phyloP scores from a whole-genome alignment of 2,329 filamentous ascomycete species.

The Dactylellina sp. region DNA sequence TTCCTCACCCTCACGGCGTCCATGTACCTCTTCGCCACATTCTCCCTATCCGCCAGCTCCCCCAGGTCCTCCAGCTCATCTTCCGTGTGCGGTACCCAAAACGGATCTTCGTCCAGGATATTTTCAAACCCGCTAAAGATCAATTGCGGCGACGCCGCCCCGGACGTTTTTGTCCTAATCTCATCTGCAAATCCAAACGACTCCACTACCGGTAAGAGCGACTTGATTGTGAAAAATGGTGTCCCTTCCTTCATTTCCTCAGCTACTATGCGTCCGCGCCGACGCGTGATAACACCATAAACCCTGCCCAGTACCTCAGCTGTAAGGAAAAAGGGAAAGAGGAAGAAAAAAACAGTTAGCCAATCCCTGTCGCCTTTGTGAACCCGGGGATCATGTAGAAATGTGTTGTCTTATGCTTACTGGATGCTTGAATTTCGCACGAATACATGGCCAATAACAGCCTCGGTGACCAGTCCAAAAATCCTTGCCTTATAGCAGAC shows the following conservation, averaged over 20 bases:
- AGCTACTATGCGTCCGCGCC: constrained; percentile 86
- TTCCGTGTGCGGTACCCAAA: constrained; percentile 97
- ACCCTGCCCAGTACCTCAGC: constrained; percentile 94
- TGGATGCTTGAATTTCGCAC: constrained; percentile 95
- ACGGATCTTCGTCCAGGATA: constrained; percentile 92
- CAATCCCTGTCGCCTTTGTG: constrained; percentile 24
- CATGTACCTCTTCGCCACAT: constrained; percentile 96
- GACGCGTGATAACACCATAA: constrained; percentile 96
- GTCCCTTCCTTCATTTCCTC: constrained; percentile 95
- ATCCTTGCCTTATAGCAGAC: constrained; percentile 82
- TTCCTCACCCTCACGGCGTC: constrained; percentile 87
- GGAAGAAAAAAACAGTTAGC: constrained; percentile 36
- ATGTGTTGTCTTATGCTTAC: constrained; percentile 65
- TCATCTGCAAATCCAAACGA: constrained; percentile 97
- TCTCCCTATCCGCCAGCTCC: constrained; percentile 91
- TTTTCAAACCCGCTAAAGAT: constrained; percentile 89
- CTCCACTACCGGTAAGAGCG: constrained; percentile 88
- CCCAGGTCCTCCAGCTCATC: constrained; percentile 96
- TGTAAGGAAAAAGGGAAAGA: too few relatives aligned
- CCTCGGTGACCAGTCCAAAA: constrained; percentile 96
- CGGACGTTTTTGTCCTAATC: constrained; percentile 92
- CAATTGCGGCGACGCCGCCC: constrained; percentile 89
- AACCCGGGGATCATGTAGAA: constrained; percentile 47
- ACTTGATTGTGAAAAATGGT: constrained; percentile 93
- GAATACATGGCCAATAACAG: constrained; percentile 97